phyloP scores from a whole-genome alignment of 345 rosid species.

The Lagerstroemia speciosa region DNA sequence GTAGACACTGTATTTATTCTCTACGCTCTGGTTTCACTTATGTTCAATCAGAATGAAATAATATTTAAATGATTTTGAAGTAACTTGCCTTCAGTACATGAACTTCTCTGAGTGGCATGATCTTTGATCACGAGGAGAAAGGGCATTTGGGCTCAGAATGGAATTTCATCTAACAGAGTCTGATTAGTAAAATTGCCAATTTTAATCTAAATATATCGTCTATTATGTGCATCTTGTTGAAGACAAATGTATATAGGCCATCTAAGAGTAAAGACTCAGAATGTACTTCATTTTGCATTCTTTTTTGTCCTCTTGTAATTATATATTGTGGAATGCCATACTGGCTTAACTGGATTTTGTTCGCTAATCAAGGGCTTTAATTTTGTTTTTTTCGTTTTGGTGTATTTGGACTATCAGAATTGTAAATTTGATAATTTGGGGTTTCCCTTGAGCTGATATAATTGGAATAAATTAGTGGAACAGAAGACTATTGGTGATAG shows the following conservation, averaged over 20 bases:
- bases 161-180: background rate
- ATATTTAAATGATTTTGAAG: background rate
- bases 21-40: background rate
- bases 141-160: background rate
- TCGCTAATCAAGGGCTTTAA: background rate
- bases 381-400: background rate
- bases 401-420: background rate
- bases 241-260: background rate
- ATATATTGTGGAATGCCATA: background rate
- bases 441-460: background rate
- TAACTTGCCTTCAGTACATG: no score
- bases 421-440: background rate
- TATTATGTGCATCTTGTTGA: background rate
- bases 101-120: background rate
- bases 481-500: background rate
- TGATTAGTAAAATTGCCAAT: background rate
- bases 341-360: background rate
- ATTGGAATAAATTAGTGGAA: background rate
- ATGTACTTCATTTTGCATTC: background rate
- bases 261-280: background rate
- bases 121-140: background rate
- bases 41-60: background rate
- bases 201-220: background rate
- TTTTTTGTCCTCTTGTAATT: background rate
- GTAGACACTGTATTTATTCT: background rate